phyloP scores from a whole-genome alignment of 1,139 yeast species.

The Wickerhamiella pararugosa region DNA sequence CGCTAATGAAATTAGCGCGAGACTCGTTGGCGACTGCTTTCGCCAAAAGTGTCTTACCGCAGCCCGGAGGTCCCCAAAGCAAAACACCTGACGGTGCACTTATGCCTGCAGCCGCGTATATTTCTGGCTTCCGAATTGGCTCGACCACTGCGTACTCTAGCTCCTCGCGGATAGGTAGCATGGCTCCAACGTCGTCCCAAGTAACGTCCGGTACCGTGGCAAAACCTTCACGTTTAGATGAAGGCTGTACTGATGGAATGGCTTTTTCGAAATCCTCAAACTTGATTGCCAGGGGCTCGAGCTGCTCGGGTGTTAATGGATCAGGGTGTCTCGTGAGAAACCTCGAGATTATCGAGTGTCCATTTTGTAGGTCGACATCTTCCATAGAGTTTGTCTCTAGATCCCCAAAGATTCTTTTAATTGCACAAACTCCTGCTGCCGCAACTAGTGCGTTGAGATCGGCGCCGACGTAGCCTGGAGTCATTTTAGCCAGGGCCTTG shows the following conservation, averaged over 20 bases:
- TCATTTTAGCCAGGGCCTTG: conserved; percentile 63
- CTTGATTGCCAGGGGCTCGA: conserved; percentile 57
- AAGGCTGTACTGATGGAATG: conserved; percentile 87
- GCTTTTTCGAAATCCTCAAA: conserved; percentile 73
- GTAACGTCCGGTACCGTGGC: conserved; percentile 98
- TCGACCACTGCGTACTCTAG: conserved; percentile 95
- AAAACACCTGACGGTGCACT: conserved; percentile 95
- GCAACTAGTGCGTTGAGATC: conserved; percentile 87
- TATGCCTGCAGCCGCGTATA: conserved; percentile 81
- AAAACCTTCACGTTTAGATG: conserved; percentile 96
- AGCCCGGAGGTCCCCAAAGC: conserved; percentile 99
- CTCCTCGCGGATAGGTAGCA: conserved; percentile 66
- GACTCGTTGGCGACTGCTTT: conserved; percentile 97
- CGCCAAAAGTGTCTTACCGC: conserved; percentile 91
- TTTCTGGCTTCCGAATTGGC: conserved; percentile 85
- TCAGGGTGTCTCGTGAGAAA: conserved; percentile 64
- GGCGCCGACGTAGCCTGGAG: conserved; percentile 98
- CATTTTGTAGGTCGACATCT: neutral
- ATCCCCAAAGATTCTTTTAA: conserved; percentile 58
- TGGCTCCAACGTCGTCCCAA: conserved; percentile 92
- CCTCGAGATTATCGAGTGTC: conserved; percentile 34
- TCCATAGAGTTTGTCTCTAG: neutral
- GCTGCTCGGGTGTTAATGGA: conserved; percentile 60
- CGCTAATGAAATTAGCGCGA: conserved; percentile 85
- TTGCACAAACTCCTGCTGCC: conserved; percentile 92